Base-by-base conservation (phyloP, 768 basidiomycete genomes). In the Russula foetens region DNA sequence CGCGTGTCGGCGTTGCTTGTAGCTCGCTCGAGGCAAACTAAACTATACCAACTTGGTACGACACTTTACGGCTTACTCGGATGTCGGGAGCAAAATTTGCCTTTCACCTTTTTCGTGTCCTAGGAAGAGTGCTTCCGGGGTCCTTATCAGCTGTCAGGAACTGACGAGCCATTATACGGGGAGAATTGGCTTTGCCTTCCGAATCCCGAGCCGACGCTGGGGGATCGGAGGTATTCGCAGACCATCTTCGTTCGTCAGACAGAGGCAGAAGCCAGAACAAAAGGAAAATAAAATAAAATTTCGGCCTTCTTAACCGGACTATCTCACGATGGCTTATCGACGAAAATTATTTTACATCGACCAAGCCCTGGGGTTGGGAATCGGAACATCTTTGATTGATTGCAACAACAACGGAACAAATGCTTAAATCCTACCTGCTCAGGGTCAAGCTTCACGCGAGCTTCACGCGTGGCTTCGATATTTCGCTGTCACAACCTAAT, bases 81-180 rank as follows among this genome's bases (percentile, higher is more conserved):
- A n/a, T 38, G 31, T 26, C 45, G 45, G 45, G 38, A 35, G 26
- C 26, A 26, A n/a, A 19, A 8, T 17, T 52, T 41, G 19, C 28
- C 39, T 43, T 35, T 33, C 15, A 11, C 52, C 52, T 19, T 28
- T 41, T 43, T 28, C 52, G 28, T 31, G 2, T 49, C 28, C 29
- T 19, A 29, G 41, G 53, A 6, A 53, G n/a, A 19, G 14, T 44
- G 3, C 29, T 45, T 33, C 53, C 53, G 53, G 43, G 47, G 56
- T 24, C 39, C 39, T 21, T 24, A 43, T 57, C 56, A 57, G 26
- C 47, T 41, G 47, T 23, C 47, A 58, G 56, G 56, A 19, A 57
- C 56, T 4, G 4, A 7, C 23, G n/a, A n/a, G n/a, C 33, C 2
- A 49, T 11, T 4, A 4, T 7, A 17, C 48, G n/a, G 26, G 48